Conservation (phyloP, 2,329 filamentous ascomycete genomes). For the Aspergillus fructus region DNA sequence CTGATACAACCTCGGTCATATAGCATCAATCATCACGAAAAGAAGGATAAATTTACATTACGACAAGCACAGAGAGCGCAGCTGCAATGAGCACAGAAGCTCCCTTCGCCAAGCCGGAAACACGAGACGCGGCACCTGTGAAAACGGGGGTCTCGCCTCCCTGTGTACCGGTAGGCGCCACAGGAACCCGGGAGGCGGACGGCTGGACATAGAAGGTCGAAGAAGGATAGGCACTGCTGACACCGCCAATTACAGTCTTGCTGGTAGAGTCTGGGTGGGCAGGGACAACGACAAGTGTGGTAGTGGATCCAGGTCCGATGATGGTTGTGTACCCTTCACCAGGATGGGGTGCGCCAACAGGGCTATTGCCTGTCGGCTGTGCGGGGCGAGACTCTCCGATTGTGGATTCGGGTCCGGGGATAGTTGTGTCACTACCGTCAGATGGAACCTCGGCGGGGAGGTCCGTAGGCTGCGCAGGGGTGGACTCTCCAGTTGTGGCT, state of each 20-base stretch:
- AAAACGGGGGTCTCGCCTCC: conserved; percentile 18
- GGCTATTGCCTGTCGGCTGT: not conserved
- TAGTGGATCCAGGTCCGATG: not conserved
- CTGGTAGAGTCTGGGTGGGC: conserved; percentile 3
- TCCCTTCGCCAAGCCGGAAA: conserved; percentile 12
- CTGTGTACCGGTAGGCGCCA: conserved; percentile 18
- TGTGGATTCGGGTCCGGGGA: not conserved
- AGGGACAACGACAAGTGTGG: conserved; percentile 4
- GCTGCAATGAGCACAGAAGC: conserved; percentile 8
- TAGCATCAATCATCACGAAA: not conserved
- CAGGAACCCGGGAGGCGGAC: not conserved
- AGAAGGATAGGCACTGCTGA: conserved; percentile 10
- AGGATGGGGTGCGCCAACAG: not conserved
- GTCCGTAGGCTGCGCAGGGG: not conserved
- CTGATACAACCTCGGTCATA: not conserved
- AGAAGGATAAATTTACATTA: conserved; percentile 15
- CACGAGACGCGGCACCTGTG: conserved; percentile 20
- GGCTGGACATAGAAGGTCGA: conserved; percentile 19
- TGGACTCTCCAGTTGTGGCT: conserved; percentile 7
- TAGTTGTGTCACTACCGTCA: not conserved
- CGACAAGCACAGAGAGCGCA: conserved; percentile 13
- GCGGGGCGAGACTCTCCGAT: not conserved
- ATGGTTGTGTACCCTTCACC: not conserved
- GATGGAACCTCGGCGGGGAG: conserved; percentile 4
- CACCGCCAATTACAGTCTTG: conserved; percentile 7